Percentiles rank a stretch among this genome's conserved stretches.
Conservation (phyloP, 768 basidiomycete genomes). For the Tricholoma flavovirens region DNA sequence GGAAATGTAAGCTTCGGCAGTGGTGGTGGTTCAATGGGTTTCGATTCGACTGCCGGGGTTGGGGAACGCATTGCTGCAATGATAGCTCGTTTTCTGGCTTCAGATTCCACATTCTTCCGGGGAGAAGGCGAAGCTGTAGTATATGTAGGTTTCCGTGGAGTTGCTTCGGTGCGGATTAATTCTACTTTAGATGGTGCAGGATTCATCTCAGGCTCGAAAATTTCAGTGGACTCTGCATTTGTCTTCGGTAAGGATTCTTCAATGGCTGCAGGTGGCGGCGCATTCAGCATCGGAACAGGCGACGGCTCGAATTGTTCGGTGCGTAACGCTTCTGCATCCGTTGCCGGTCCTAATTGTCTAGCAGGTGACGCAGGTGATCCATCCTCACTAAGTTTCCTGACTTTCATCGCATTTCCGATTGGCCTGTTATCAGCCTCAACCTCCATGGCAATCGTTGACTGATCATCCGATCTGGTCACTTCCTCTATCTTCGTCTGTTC, state of each 20-base stretch:
- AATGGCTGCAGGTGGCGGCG: neutral
- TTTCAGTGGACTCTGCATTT: neutral
- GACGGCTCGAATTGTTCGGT: neutral
- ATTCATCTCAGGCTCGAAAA: neutral
- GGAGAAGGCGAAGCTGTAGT: neutral
- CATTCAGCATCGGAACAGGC: neutral
- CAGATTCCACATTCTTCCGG: neutral
- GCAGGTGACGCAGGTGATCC: slow-evolving; percentile 3
- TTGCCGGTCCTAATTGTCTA: neutral
- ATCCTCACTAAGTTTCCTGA: slow-evolving; percentile 10
- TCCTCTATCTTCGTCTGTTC: slow-evolving; percentile 6
- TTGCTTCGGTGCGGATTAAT: neutral
- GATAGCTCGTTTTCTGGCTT: neutral
- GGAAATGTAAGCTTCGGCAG: neutral
- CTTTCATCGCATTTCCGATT: slow-evolving; percentile 6
- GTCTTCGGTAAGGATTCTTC: neutral
- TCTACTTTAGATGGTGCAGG: neutral
- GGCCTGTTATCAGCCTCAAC: neutral
- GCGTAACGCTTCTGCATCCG: neutral
- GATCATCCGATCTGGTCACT: neutral
- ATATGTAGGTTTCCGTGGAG: no score
- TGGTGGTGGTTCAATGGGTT: neutral
- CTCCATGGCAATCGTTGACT: neutral
- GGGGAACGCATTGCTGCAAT: neutral
- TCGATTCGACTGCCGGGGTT: neutral